A percentile compares a stretch with the other conserved stretches of the same genome.
phyloP scores from a whole-genome alignment of 1,284 basidiomycete species.

The Anthracocystis panici-leucophaei region DNA sequence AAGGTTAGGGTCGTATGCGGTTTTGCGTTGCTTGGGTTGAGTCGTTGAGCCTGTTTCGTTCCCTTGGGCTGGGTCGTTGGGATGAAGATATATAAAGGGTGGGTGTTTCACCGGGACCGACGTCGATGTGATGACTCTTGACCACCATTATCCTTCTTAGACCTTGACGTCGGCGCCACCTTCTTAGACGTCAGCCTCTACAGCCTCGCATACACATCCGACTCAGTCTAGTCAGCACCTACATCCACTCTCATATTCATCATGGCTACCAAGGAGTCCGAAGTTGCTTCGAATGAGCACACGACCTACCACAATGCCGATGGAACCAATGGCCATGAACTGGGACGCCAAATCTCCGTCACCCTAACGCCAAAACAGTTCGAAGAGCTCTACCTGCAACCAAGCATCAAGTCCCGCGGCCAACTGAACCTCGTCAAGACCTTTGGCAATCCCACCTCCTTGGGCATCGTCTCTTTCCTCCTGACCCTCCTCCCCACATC shows the following conservation, averaged over 20 bases:
- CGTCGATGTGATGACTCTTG: background rate
- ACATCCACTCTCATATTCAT: background rate
- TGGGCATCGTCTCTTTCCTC: slow-evolving; percentile 58
- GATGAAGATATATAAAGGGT: background rate
- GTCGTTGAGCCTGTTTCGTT: no score
- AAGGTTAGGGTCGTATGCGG: no score
- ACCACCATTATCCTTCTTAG: background rate
- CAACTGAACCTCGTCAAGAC: slow-evolving; percentile 52
- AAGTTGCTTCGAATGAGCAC: slow-evolving; percentile 41
- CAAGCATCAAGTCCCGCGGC: slow-evolving; percentile 29
- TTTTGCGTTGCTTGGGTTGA: no score
- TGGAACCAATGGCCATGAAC: slow-evolving; percentile 35
- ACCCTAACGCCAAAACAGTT: slow-evolving; percentile 55
- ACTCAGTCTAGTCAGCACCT: background rate
- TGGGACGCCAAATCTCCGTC: slow-evolving; percentile 56
- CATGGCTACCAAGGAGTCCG: slow-evolving; percentile 46
- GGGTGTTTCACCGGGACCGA: no score
- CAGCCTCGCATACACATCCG: background rate
- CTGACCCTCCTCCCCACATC: slow-evolving; percentile 52
- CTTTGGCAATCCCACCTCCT: slow-evolving; percentile 51
- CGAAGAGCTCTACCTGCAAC: slow-evolving; percentile 57
- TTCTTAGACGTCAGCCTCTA: background rate
- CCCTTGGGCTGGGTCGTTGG: no score
- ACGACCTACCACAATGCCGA: slow-evolving; percentile 36
- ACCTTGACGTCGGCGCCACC: no score